Evolutionary conservation across 352 stramenopile genomes (phyloP).

Genomic region (Discostella stelligera): DNA sequence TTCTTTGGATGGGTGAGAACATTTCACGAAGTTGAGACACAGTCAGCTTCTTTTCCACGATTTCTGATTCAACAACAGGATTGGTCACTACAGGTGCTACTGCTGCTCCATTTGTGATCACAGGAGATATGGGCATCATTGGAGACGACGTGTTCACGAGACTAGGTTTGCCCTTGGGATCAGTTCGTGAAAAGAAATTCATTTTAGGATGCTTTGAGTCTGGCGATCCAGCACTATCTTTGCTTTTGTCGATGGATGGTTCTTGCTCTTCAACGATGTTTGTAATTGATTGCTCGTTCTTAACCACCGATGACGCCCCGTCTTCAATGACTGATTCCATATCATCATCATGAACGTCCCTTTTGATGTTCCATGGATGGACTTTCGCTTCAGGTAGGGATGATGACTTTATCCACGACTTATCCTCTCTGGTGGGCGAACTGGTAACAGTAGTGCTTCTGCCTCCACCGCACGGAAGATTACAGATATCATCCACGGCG

Average conservation of each 20-base stretch:
- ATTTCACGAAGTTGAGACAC: slow-evolving; percentile 33
- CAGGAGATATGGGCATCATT: background rate
- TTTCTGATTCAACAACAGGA: background rate
- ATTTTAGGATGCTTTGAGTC: background rate
- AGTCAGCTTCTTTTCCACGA: slow-evolving; percentile 12
- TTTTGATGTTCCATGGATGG: background rate
- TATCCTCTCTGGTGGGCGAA: background rate
- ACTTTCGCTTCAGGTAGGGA: background rate
- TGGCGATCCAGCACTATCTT: background rate
- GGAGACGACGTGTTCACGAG: too few species aligned
- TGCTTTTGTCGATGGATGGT: background rate
- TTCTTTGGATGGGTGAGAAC: slow-evolving; percentile 36
- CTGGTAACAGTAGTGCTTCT: background rate
- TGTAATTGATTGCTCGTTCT: background rate
- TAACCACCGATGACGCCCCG: background rate
- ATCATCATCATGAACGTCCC: background rate
- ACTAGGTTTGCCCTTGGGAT: background rate
- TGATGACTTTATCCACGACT: background rate
- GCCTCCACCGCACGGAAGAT: slow-evolving; percentile 8
- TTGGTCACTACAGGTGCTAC: background rate
- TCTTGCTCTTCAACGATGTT: background rate
- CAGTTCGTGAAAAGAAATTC: slow-evolving; percentile 6
- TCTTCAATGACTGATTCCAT: background rate
- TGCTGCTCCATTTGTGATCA: background rate
- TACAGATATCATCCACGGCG: slow-evolving; percentile 22